Base-by-base conservation (phyloP, 2,329 filamentous ascomycete species). In the Botryotinia calthae region DNA sequence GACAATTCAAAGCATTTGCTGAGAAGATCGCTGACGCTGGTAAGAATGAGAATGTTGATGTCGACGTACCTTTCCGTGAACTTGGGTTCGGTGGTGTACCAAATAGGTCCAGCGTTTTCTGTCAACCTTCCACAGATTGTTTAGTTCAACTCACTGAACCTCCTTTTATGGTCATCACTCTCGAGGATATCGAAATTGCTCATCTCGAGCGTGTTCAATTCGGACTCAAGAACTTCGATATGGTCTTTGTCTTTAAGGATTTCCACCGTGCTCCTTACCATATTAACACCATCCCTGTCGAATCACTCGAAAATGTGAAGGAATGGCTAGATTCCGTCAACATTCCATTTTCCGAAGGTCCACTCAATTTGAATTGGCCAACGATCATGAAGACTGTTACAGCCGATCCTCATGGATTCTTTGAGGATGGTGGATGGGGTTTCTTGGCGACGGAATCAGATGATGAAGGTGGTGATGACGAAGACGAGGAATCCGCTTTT, bases 361-460 rank as follows among this genome's bases (percentile, higher is more conserved):
- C 95, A 1, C 89, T 99, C 77, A 99, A 99, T 84, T 87, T 99
- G 73, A 98, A 98, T 86, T 99, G 96, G 96, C 92, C 93, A 18
- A 97, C 95, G 25, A 99, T 99, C 81, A 99, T 99, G 94, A 99
- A 99, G 87, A 99, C 96, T 0, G 95, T 99, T 40, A 95, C 93
- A 31, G 91, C 92, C 51, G 95, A 99, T 81, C 93, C 96, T 2
- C 95, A 99, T 81, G 89, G 92, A 78, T 99, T 99, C 89, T 99
- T 98, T 82, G 89, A 87, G 6, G 95, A 98, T 76, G 96, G 97
- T 46, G 96, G 96, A 63, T 99, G 96, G 96, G 92, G 90, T 2
- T 98, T 99, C 88, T 82, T 99, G 73, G 90, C 91, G 71, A 91
- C 91, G 51, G 95, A 98, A 74, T 94, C 92, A 0, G 96, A 98